A percentile compares a stretch with the other conserved stretches of the same genome.
Evolutionary conservation across 1,139 yeast genomes (phyloP).

Genomic region (Wickerhamomyces sp.): DNA sequence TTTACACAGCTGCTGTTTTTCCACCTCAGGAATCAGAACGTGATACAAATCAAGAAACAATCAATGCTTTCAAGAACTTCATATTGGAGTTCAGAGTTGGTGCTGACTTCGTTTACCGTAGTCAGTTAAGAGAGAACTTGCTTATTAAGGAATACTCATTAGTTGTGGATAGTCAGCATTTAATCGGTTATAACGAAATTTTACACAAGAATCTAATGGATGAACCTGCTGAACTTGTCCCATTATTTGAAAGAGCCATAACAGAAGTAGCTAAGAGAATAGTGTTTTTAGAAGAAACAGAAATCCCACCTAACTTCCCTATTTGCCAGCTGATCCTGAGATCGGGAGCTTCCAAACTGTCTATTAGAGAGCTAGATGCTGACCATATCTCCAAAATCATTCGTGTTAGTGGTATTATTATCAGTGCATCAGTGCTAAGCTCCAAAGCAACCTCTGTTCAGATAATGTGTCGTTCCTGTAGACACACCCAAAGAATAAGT

Average conservation of each 20-base stretch:
- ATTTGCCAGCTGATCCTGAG: slow-evolving; percentile 76
- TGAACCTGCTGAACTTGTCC: slow-evolving; percentile 87
- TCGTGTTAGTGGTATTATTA: slow-evolving; percentile 88
- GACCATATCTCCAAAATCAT: slow-evolving; percentile 87
- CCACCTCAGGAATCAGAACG: slow-evolving; percentile 72
- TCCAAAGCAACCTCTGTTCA: slow-evolving; percentile 86
- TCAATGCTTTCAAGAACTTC: slow-evolving; percentile 76
- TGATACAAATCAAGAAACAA: slow-evolving; percentile 69
- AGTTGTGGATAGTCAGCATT: slow-evolving; percentile 77
- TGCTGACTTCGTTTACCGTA: slow-evolving; percentile 83
- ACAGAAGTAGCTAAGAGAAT: slow-evolving; percentile 77
- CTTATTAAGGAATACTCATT: slow-evolving; percentile 71
- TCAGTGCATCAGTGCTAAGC: slow-evolving; percentile 83
- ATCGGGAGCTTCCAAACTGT: slow-evolving; percentile 67
- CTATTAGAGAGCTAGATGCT: slow-evolving; percentile 81
- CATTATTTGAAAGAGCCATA: slow-evolving; percentile 84
- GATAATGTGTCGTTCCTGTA: slow-evolving; percentile 83
- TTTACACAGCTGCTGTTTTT: slow-evolving; percentile 79
- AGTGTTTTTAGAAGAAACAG: slow-evolving; percentile 22
- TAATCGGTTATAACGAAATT: slow-evolving; percentile 85
- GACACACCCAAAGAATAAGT: slow-evolving; percentile 66
- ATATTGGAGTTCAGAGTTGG: slow-evolving; percentile 82
- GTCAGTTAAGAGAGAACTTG: slow-evolving; percentile 84
- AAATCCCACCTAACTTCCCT: slow-evolving; percentile 58
- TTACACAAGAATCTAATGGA: slow-evolving; percentile 78